phyloP scores from a whole-genome alignment of 805 yeast genomes.

The Kodamaea nitidulidarum region DNA sequence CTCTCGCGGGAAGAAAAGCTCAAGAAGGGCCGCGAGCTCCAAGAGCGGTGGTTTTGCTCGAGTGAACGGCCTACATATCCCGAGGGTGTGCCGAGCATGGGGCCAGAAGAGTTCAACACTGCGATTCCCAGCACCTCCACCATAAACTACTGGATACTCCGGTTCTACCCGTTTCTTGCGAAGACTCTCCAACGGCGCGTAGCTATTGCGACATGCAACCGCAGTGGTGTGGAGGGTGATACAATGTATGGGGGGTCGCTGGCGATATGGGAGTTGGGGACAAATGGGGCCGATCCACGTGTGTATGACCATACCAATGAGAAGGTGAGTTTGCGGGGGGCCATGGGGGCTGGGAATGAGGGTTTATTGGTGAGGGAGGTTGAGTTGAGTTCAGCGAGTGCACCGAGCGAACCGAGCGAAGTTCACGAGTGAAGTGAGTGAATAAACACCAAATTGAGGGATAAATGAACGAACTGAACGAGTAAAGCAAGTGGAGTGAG shows the following conservation, averaged over 20 bases:
- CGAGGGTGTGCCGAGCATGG: not conserved
- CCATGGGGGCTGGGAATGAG: slow-evolving; percentile 60
- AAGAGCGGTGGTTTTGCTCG: not conserved
- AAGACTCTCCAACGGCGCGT: slow-evolving; percentile 14
- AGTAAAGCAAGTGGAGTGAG: no score
- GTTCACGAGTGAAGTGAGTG: no score
- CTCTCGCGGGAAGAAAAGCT: not conserved
- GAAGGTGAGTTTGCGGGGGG: slow-evolving; percentile 52
- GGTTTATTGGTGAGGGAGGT: slow-evolving; percentile 62
- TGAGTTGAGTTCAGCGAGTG: slow-evolving; percentile 23
- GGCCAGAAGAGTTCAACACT: slow-evolving; percentile 17
- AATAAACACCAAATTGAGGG: no score
- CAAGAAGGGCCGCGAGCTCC: not conserved
- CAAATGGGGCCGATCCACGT: slow-evolving; percentile 39
- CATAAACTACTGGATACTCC: slow-evolving; percentile 67
- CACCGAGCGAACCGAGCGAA: not conserved
- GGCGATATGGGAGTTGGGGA: slow-evolving; percentile 37
- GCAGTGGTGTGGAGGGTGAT: slow-evolving; percentile 74
- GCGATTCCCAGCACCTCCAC: slow-evolving; percentile 45
- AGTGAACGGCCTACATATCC: slow-evolving; percentile 6
- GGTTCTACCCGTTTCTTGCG: slow-evolving; percentile 61
- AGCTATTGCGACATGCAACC: slow-evolving; percentile 55
- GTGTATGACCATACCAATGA: slow-evolving; percentile 39
- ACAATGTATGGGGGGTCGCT: slow-evolving; percentile 67
- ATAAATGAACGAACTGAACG: no score